These are phyloP conservation scores for Sanghuangporus sanghuang DNA, from an alignment of 1,284 basidiomycete species.

Conservation along the genomic window DNA sequence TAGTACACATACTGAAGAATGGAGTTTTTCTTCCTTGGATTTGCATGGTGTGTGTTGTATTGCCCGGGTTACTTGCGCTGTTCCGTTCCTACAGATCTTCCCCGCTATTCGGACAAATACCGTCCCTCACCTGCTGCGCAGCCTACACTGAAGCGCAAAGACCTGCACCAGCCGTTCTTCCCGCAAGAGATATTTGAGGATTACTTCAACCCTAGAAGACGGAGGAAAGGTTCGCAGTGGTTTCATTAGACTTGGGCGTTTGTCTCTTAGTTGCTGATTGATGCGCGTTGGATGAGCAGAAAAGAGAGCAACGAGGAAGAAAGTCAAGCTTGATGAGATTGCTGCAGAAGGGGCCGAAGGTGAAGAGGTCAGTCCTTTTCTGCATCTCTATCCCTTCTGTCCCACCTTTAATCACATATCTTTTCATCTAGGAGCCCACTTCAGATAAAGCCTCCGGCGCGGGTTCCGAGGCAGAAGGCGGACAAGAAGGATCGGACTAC, in stretches of 20 bases:
- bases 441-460: constrained; percentile 58
- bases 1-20: neutral
- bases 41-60: neutral
- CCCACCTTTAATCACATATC: neutral
- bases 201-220: constrained; percentile 71
- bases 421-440: constrained; percentile 51
- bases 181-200: constrained; percentile 69
- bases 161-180: constrained; percentile 71
- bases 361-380: constrained; percentile 40
- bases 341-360: constrained; percentile 45
- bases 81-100: constrained; percentile 44
- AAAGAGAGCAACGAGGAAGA: constrained; percentile 35
- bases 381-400: constrained; percentile 13
- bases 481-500: constrained; percentile 53
- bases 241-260: neutral
- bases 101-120: constrained; percentile 78
- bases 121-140: constrained; percentile 52
- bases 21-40: neutral
- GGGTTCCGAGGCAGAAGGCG: constrained; percentile 54
- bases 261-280: neutral
- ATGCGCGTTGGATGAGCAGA: constrained; percentile 20
- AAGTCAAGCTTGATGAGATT: constrained; percentile 59
- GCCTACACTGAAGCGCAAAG: constrained; percentile 60
- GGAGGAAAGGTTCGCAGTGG: constrained; percentile 44
- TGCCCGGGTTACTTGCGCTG: neutral